Conservation (phyloP, 768 basidiomycete species). For the Solioccasus polychromus region DNA sequence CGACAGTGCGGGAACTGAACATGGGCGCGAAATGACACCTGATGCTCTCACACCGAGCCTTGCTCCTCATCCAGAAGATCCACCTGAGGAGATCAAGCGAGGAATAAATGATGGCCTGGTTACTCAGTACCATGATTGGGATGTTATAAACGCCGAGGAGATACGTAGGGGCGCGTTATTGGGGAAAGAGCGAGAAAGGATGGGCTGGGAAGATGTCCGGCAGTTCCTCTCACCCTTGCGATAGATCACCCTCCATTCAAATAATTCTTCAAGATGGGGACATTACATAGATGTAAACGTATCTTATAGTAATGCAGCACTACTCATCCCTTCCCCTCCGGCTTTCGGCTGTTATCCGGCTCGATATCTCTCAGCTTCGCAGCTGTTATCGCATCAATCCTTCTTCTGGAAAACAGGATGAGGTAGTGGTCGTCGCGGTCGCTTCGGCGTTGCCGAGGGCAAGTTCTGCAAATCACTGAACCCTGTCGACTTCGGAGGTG, state of each 20-base stretch:
- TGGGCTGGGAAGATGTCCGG: slow-evolving; percentile 62
- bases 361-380: not conserved
- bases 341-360: not conserved
- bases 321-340: not conserved
- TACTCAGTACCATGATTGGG: slow-evolving; percentile 73
- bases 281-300: slow-evolving; percentile 2
- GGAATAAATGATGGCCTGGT: slow-evolving; percentile 43
- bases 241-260: slow-evolving; percentile 6
- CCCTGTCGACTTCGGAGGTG: slow-evolving; percentile 19
- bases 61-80: slow-evolving; percentile 39
- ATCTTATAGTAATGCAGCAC: slow-evolving; percentile 12
- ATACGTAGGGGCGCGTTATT: slow-evolving; percentile 47
- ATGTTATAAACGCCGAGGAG: slow-evolving; percentile 71
- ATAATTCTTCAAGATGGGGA: not conserved
- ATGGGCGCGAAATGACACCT: not conserved
- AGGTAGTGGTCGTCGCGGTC: slow-evolving; percentile 29
- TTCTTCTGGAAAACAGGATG: slow-evolving; percentile 28
- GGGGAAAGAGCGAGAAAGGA: slow-evolving; percentile 76
- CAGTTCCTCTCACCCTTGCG: slow-evolving; percentile 24
- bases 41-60: slow-evolving; percentile 32
- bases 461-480: slow-evolving; percentile 27
- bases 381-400: slow-evolving; percentile 6
- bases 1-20: slow-evolving; percentile 6
- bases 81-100: slow-evolving; percentile 47
- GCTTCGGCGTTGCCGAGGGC: slow-evolving; percentile 19